Evolutionary conservation across 2,329 filamentous ascomycete genomes (phyloP).

Genomic region (Bipolaris oryzae): DNA sequence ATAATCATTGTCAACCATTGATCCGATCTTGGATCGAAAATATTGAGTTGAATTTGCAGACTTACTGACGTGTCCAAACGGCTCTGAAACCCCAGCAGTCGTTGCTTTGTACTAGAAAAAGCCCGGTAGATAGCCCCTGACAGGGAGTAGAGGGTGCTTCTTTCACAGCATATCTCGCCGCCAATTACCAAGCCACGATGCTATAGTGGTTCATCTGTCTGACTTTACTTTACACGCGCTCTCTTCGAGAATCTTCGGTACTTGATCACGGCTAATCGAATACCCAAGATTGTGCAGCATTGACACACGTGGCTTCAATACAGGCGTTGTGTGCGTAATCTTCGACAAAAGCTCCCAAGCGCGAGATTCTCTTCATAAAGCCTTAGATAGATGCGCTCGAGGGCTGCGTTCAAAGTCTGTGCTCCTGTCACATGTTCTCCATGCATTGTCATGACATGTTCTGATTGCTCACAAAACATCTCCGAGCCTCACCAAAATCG

Average conservation of each 20-base stretch:
- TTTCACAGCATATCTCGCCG: background rate
- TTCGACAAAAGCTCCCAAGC: background rate
- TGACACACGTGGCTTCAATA: background rate
- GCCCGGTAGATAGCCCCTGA: background rate
- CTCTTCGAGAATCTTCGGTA: background rate
- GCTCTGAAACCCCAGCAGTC: background rate
- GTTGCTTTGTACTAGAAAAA: background rate
- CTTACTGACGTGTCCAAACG: background rate
- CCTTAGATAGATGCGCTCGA: background rate
- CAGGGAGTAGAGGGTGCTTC: background rate
- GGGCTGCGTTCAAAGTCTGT: background rate
- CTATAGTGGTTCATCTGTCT: background rate
- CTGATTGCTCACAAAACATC: background rate
- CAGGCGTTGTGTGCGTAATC: background rate
- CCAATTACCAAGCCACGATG: background rate
- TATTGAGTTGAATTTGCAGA: background rate
- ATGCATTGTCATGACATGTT: slow-evolving; percentile 1
- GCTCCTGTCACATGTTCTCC: background rate
- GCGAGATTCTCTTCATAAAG: background rate
- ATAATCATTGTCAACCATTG: background rate
- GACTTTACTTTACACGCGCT: background rate
- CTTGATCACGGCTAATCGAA: background rate
- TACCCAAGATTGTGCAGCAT: background rate
- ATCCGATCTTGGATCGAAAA: background rate
- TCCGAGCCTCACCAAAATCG: background rate